A percentile compares a stretch with the other conserved stretches of the same genome.
These are phyloP conservation scores for Halophytophthora batemanensis DNA, from an alignment of 352 stramenopile genomes.

Conservation along the genomic window DNA sequence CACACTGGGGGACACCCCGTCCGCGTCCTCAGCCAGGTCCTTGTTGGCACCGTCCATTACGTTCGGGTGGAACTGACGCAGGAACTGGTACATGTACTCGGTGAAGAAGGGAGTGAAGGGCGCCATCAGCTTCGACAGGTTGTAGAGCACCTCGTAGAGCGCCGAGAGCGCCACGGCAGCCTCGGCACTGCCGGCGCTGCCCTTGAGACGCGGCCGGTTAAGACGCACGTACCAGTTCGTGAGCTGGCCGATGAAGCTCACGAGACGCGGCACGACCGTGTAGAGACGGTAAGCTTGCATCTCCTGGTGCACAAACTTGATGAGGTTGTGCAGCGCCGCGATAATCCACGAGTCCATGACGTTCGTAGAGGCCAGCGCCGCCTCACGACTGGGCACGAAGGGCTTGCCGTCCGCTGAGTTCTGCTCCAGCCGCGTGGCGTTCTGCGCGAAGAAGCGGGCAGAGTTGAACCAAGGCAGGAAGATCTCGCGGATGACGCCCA, in stretches of 20 bases:
- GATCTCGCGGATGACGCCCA: conserved; percentile 97
- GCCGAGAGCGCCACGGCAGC: conserved; percentile 86
- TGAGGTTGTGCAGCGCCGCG: conserved; percentile 95
- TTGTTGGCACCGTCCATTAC: conserved; percentile 62
- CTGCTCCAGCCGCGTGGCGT: conserved; percentile 92
- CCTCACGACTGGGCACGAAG: conserved; percentile 91
- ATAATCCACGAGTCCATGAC: conserved; percentile 99
- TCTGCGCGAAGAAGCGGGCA: conserved; percentile 98
- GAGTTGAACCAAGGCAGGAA: conserved; percentile 99
- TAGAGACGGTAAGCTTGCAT: conserved; percentile 99
- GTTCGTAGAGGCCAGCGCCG: conserved; percentile 91
- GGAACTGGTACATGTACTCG: conserved; percentile 99
- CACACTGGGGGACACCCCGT: conserved; percentile 92
- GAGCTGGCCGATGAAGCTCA: conserved; percentile 98
- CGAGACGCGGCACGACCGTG: conserved; percentile 97
- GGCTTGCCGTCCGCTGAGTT: conserved; percentile 43
- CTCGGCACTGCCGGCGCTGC: conserved; percentile 86
- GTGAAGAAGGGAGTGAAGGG: conserved; percentile 99
- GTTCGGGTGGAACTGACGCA: conserved; percentile 94
- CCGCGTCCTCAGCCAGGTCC: conserved; percentile 88
- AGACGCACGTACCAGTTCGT: conserved; percentile 99
- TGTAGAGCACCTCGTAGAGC: conserved; percentile 98
- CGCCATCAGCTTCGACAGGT: conserved; percentile 95
- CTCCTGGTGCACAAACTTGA: conserved; percentile 97
- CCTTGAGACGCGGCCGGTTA: conserved; percentile 98